Base-by-base conservation (phyloP, 805 yeast species). In the Lipomyces sp. region DNA sequence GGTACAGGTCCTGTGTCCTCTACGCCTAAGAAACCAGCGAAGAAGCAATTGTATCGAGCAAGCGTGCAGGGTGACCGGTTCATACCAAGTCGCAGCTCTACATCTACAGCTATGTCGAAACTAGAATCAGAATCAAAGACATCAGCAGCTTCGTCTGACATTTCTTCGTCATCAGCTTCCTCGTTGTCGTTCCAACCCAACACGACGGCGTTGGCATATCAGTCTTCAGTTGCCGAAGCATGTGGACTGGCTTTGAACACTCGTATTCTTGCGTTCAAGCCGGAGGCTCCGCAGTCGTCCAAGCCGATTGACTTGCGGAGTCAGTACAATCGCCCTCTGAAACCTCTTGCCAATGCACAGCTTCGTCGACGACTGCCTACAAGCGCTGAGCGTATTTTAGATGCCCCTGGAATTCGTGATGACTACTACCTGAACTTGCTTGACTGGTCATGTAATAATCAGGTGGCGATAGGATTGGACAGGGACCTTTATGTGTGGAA, bases 401-500 rank as follows among this genome's bases (percentile, higher is more conserved):
- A 95, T 79, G 99, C 98, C 0, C 99, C 99, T 0, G 97, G 97
- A 0, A 83, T 93, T 65, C 84, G 89, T 30, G 97, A 95, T 77
- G 99, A 95, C 79, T 95, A 92, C 77, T 95, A 94, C 76, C 82
- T 92, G 62, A 92, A 92, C 75, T 81, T 94, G 53, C 77, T 95
- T 62, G 86, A 92, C 67, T 95, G 99, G 98, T 92, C 97, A 6
- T 80, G 81, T 70, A 86, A 87, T 37, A 92, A 94, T 76, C 81
- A 88, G 55, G 81, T 95, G 39, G 98, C 97, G 0, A 90, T 95
- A 74, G 99, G 97, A 0, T 81, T 95, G 60, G 96, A 89, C 63
- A 86, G 85, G 64, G 82, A 89, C 2, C 90, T 95, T 13, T 95
- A 94, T 75, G 87, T 92, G 34, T 95, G 98, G 98, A 90, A 93